Evolutionary conservation across 495 filamentous ascomycete genomes (phyloP).

Genomic region (Penicillium alfredii): DNA sequence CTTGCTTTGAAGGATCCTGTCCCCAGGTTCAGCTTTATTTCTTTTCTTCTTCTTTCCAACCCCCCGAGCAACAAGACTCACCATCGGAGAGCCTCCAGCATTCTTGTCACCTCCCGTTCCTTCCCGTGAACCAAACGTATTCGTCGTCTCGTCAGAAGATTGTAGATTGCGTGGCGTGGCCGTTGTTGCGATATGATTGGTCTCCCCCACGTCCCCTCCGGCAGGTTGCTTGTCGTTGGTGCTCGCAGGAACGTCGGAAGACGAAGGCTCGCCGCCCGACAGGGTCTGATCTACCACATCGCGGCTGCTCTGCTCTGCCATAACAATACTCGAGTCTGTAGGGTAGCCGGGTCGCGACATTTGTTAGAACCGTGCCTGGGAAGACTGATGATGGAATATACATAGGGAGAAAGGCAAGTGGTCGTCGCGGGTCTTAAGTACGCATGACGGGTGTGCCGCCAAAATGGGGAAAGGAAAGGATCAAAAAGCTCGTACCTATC

Average conservation of each 20-base stretch:
- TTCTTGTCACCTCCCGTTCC: constrained; percentile 26
- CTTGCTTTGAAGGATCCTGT: constrained; percentile 34
- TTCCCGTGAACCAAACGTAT: constrained; percentile 14
- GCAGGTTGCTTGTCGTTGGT: constrained; percentile 49
- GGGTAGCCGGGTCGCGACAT: constrained; percentile 24
- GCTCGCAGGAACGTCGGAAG: constrained; percentile 67
- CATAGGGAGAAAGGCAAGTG: constrained; percentile 8
- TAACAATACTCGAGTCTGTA: constrained; percentile 64
- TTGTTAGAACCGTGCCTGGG: constrained; percentile 31
- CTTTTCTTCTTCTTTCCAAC: neutral
- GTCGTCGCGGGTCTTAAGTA: constrained; percentile 18
- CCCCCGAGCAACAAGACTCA: constrained; percentile 18
- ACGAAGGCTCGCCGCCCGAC: constrained; percentile 68
- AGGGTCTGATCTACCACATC: constrained; percentile 74
- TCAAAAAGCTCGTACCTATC: too few species aligned
- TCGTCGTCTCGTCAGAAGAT: constrained; percentile 23
- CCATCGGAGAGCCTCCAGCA: constrained; percentile 23
- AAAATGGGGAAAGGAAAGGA: constrained; percentile 15
- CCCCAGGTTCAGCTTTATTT: constrained; percentile 16
- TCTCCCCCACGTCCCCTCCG: constrained; percentile 51
- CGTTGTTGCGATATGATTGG: constrained; percentile 34
- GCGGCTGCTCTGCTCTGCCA: constrained; percentile 71
- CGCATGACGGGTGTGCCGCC: constrained; percentile 7
- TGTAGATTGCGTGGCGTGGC: constrained; percentile 21
- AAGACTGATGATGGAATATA: constrained; percentile 7